Evolutionary conservation across 2,329 filamentous ascomycete species (phyloP).

Genomic region (Cercospora zeina): DNA sequence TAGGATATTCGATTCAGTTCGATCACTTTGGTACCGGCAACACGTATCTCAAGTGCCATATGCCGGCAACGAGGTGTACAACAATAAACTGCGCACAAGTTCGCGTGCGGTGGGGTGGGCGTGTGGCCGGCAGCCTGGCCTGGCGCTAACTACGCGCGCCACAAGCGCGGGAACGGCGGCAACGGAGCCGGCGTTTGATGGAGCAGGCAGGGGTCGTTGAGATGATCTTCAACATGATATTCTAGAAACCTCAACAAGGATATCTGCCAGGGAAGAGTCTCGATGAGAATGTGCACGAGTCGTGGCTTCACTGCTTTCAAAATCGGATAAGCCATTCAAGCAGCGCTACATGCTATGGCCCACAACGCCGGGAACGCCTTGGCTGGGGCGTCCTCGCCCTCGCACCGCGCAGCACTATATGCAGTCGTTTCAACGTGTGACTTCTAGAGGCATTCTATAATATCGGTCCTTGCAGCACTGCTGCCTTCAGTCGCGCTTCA

Average conservation of each 20-base stretch:
- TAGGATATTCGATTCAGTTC: background rate
- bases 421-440: constrained; percentile 2
- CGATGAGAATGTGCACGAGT: background rate
- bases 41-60: too few species aligned
- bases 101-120: background rate
- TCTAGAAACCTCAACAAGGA: background rate
- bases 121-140: background rate
- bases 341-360: constrained; percentile 7
- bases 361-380: constrained; percentile 7
- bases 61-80: too few species aligned
- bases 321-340: background rate
- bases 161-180: constrained; percentile 2
- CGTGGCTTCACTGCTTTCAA: background rate
- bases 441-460: background rate
- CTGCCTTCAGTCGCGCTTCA: background rate
- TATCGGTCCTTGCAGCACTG: background rate
- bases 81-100: background rate
- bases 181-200: constrained; percentile 4
- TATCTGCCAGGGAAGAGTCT: background rate
- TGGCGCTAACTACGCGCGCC: background rate
- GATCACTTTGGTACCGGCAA: background rate
- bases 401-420: background rate
- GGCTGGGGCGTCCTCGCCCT: background rate
- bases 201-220: background rate
- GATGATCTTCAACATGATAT: constrained; percentile 1